A percentile compares a stretch with the other conserved stretches of the same genome.
These are phyloP conservation scores for Brettanomyces custersianus DNA, from an alignment of 805 yeast species.

Conservation along the genomic window DNA sequence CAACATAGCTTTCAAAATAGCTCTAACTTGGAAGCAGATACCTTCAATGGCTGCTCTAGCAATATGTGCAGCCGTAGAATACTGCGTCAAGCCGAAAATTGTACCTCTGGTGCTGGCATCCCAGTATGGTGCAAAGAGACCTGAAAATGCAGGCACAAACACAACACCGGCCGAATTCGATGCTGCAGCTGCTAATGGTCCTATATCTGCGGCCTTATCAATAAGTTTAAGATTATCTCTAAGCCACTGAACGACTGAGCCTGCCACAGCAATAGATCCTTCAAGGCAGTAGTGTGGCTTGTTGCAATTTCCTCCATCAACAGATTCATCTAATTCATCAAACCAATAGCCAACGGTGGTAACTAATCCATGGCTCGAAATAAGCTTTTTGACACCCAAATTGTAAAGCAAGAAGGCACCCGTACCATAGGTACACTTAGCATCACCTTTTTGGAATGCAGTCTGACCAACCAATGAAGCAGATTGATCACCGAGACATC, in stretches of 20 bases:
- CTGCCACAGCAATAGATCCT: conserved; percentile 95
- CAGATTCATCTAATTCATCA: conserved; percentile 46
- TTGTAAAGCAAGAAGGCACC: conserved; percentile 88
- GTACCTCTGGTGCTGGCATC: conserved; percentile 88
- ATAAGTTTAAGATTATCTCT: conserved; percentile 83
- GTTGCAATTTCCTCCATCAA: conserved; percentile 27
- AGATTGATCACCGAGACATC: conserved; percentile 91
- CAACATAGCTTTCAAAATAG: conserved; percentile 84
- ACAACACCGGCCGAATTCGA: conserved; percentile 83
- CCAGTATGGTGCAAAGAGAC: conserved; percentile 95
- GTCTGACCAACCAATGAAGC: conserved; percentile 90
- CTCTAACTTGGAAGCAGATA: conserved; percentile 88
- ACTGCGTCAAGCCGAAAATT: conserved; percentile 86
- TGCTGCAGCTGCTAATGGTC: conserved; percentile 81
- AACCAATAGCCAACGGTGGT: conserved; percentile 91
- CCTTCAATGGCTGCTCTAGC: conserved; percentile 95
- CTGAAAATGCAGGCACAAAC: conserved; percentile 91
- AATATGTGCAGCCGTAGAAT: conserved; percentile 83
- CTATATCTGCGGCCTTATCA: conserved; percentile 76
- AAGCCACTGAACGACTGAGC: conserved; percentile 89
- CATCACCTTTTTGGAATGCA: conserved; percentile 76
- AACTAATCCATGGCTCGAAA: conserved; percentile 71
- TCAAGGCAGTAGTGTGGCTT: conserved; percentile 83
- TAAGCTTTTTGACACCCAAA: conserved; percentile 66
- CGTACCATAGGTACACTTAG: conserved; percentile 94